These are phyloP conservation scores for Phytophthora tubulina DNA, from an alignment of 352 stramenopile genomes.

Conservation along the genomic window DNA sequence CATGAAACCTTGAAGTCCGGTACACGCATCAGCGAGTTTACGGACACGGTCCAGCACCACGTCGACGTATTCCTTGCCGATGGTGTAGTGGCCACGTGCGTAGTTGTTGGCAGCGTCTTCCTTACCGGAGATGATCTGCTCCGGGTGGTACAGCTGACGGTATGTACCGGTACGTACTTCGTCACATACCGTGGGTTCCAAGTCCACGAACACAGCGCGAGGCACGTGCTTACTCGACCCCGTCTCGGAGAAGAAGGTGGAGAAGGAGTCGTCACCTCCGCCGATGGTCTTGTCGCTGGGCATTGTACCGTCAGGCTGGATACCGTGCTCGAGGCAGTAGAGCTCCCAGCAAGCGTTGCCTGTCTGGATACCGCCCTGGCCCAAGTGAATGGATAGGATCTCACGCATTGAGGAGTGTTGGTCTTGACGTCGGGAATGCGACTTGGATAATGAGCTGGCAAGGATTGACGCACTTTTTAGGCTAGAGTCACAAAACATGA, in stretches of 20 bases:
- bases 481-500: conserved; percentile 3
- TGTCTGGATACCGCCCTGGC: conserved; percentile 91
- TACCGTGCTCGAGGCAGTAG: conserved; percentile 94
- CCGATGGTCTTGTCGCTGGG: conserved; percentile 46
- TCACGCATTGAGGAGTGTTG: conserved; percentile 82
- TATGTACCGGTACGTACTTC: conserved; percentile 97
- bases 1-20: conserved; percentile 97
- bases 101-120: conserved; percentile 95
- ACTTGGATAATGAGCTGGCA: conserved; percentile 14
- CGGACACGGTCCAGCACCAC: conserved; percentile 96
- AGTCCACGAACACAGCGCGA: conserved; percentile 95
- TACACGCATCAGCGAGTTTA: conserved; percentile 97
- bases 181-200: conserved; percentile 98
- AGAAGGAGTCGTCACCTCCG: conserved; percentile 65
- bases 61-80: conserved; percentile 96
- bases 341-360: conserved; percentile 95
- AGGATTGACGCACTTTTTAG: conserved; percentile 4
- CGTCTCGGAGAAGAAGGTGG: conserved; percentile 93
- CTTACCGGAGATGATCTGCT: conserved; percentile 99
- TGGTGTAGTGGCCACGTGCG: conserved; percentile 94
- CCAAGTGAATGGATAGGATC: conserved; percentile 97
- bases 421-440: conserved; percentile 10
- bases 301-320: conserved; percentile 93
- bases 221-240: conserved; percentile 69
- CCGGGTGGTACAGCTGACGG: conserved; percentile 97